These are phyloP conservation scores for Balakata baccata DNA, from an alignment of 345 rosid species.

Conservation along the genomic window DNA sequence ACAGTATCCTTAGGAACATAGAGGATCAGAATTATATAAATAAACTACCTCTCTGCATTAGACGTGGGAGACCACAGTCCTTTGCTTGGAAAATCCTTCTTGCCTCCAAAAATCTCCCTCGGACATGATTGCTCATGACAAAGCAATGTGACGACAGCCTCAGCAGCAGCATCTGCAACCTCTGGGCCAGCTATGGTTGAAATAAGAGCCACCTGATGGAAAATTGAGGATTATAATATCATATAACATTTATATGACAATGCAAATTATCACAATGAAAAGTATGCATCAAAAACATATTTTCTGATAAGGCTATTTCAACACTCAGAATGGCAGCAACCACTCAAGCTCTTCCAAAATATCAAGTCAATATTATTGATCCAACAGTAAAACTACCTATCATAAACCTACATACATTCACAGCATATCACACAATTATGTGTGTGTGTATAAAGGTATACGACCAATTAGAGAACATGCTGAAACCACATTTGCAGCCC, in stretches of 20 bases:
- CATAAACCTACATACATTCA: background rate
- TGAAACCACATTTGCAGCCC: background rate
- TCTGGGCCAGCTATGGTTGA: conserved; percentile 62
- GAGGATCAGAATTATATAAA: conserved; percentile 1
- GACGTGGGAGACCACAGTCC: conserved; percentile 28
- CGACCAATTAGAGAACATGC: background rate
- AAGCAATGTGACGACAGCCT: conserved; percentile 72
- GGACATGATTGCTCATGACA: conserved; percentile 75
- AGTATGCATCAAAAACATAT: background rate
- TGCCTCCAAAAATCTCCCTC: conserved; percentile 55
- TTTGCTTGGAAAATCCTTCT: conserved; percentile 29
- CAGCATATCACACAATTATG: background rate
- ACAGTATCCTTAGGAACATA: conserved; percentile 7
- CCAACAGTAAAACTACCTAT: background rate
- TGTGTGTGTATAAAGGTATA: background rate
- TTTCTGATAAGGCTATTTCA: background rate
- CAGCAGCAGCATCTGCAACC: conserved; percentile 68
- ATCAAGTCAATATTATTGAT: background rate
- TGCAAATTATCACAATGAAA: background rate
- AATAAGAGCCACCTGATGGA: conserved; percentile 56
- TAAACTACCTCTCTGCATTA: conserved; percentile 43
- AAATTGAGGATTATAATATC: background rate
- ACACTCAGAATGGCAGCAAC: background rate
- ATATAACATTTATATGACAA: background rate
- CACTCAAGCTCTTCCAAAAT: background rate